Evolutionary conservation across 2,329 filamentous ascomycete genomes (phyloP), one percentile per base, ranked within the genome.

Genomic region (Helicocarpus griseus): DNA sequence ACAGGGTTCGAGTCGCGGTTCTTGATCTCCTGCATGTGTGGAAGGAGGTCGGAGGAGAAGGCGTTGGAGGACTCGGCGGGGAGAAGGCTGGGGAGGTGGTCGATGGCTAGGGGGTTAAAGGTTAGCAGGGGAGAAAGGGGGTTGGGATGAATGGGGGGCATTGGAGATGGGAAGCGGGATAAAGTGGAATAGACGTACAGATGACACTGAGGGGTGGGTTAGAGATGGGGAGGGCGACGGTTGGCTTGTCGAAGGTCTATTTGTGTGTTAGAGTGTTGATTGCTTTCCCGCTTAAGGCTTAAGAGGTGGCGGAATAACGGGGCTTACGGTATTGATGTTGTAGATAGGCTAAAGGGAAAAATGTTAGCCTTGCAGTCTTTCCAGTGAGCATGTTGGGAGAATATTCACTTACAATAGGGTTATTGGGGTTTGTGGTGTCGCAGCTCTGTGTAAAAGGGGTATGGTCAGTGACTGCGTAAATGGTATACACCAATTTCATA

Each of bases 61-160:
- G 84, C 84, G 72, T 96, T 89, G 40, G 83, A 89, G 24, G 89
- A 84, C 73, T 96, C 91, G 49, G 91, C 78, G 1, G 91, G 87
- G 35, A 97, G 76, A 58, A 96, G 79, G 49, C 82, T 86, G 3
- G 89, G 88, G 49, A 94, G 77, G 65, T 94, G 88, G 69, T 94
- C 87, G 63, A 94, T 93, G 44, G 57, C 55, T 58, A 19, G 41
- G 7, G 3, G 1, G 21, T 21, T 29, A 17, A 14, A 17, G 14
- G 19, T 48, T 47, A 36, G 39, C 21, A 29, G 24, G 33, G 14
- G 38, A 36, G 33, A 38, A 4, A 4, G 26, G 19, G 28, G 26
- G 40, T 28, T 38, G 8, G 31, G 19, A 13, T 11, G 26, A 14
- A 45, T 4, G 14, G 5, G 9, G 38, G 21, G 26, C 19, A 3